A percentile compares a stretch with the other conserved stretches of the same genome.
These are phyloP conservation scores for Diaporthe citriasiana DNA, from an alignment of 2,329 filamentous ascomycete species.

Conservation along the genomic window DNA sequence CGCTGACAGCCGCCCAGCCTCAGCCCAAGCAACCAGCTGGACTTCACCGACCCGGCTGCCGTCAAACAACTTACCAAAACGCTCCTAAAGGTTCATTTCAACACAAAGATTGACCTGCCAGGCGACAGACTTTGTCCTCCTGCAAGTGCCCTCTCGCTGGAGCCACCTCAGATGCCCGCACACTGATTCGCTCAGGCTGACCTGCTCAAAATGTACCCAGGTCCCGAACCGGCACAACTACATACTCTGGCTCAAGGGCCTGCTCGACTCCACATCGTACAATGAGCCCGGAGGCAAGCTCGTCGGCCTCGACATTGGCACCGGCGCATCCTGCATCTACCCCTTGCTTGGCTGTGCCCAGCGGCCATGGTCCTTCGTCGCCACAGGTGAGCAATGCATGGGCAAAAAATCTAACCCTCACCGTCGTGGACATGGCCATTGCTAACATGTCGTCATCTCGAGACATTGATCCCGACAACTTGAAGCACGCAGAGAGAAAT, in stretches of 20 bases:
- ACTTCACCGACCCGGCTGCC: constrained; percentile 84
- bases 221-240: constrained; percentile 85
- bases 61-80: constrained; percentile 87
- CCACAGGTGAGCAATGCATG: constrained; percentile 62
- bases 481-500: constrained; percentile 77
- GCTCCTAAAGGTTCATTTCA: constrained; percentile 82
- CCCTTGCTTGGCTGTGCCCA: constrained; percentile 82
- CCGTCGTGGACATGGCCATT: not conserved
- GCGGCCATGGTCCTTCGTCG: constrained; percentile 81
- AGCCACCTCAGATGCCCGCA: not conserved
- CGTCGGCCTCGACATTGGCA: constrained; percentile 86
- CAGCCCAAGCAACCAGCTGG: constrained; percentile 66
- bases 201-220: constrained; percentile 50
- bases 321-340: constrained; percentile 93
- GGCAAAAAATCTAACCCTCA: not conserved
- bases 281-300: constrained; percentile 64
- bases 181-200: constrained; percentile 25
- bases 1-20: constrained; percentile 48
- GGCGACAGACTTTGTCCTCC: constrained; percentile 88
- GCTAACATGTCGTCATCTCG: constrained; percentile 46
- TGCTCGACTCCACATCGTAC: constrained; percentile 80
- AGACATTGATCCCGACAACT: constrained; percentile 82
- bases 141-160: constrained; percentile 59
- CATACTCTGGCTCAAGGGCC: constrained; percentile 86
- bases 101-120: constrained; percentile 78